These are phyloP conservation scores for Phyllosticta paracitricarpa DNA, from an alignment of 2,329 filamentous ascomycete genomes.

Conservation along the genomic window DNA sequence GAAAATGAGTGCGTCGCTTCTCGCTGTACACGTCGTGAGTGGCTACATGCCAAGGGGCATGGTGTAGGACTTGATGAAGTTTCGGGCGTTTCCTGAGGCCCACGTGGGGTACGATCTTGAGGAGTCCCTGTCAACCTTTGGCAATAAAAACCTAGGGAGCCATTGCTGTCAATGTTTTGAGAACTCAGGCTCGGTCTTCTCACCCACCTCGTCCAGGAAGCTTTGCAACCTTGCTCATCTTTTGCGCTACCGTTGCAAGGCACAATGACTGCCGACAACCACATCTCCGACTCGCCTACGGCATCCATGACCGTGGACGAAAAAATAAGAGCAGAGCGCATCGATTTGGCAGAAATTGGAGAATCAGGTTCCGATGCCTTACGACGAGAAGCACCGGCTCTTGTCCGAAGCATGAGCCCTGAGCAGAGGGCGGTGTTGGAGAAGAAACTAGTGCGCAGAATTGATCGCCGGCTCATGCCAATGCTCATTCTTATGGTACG, in stretches of 20 bases:
- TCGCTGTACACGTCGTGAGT: neutral
- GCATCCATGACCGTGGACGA: neutral
- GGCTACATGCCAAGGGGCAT: neutral
- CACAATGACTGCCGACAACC: neutral
- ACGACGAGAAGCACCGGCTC: slow-evolving; percentile 18
- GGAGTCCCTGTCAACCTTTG: neutral
- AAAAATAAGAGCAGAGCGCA: slow-evolving; percentile 2
- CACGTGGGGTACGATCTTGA: neutral
- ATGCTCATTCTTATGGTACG: slow-evolving; percentile 61
- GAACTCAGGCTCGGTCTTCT: neutral
- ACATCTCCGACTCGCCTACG: neutral
- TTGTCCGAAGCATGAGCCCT: slow-evolving; percentile 35
- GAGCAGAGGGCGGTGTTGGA: slow-evolving; percentile 47
- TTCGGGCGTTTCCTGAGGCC: neutral
- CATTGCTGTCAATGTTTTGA: neutral
- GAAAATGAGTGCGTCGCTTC: neutral
- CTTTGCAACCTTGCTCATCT: neutral
- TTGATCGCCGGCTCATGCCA: slow-evolving; percentile 58
- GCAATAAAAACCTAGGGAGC: neutral
- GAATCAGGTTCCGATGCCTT: neutral
- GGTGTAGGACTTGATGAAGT: neutral
- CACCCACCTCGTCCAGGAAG: neutral
- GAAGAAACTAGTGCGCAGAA: slow-evolving; percentile 54
- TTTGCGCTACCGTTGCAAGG: neutral
- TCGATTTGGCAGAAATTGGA: slow-evolving; percentile 5